Evolutionary conservation across 352 stramenopile genomes (phyloP).

Genomic region (Pythium scleroteichum): DNA sequence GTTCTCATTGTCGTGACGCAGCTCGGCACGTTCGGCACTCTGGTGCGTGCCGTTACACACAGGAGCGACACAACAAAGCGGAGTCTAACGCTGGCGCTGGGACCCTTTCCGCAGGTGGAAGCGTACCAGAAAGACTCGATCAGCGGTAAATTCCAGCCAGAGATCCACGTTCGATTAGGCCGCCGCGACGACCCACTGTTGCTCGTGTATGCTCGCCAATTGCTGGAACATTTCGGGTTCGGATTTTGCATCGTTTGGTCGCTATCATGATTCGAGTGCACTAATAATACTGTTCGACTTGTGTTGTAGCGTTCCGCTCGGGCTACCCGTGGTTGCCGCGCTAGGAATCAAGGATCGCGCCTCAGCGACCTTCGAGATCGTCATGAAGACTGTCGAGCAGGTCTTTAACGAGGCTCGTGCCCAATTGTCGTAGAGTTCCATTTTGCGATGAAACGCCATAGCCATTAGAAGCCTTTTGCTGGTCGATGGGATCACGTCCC

Average conservation of each 20-base stretch:
- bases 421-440: constrained; percentile 13
- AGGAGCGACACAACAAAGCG: no score
- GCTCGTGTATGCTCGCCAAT: constrained; percentile 80
- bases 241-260: neutral
- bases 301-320: constrained; percentile 48
- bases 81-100: no score
- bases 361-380: constrained; percentile 64
- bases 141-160: constrained; percentile 72
- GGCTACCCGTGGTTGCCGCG: constrained; percentile 66
- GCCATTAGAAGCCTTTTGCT: no score
- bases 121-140: constrained; percentile 75
- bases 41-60: constrained; percentile 38
- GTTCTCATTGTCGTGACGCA: constrained; percentile 84
- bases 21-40: constrained; percentile 76
- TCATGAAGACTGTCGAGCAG: constrained; percentile 67
- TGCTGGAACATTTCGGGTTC: constrained; percentile 86
- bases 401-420: constrained; percentile 35
- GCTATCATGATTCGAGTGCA: no score
- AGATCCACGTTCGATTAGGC: constrained; percentile 77
- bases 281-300: neutral
- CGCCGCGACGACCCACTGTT: constrained; percentile 79
- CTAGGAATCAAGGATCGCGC: constrained; percentile 81
- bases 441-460: no score
- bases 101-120: constrained; percentile 46
- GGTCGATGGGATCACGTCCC: no score